Conservation (phyloP, 352 stramenopile species). For the Pythium phragmiticola region DNA sequence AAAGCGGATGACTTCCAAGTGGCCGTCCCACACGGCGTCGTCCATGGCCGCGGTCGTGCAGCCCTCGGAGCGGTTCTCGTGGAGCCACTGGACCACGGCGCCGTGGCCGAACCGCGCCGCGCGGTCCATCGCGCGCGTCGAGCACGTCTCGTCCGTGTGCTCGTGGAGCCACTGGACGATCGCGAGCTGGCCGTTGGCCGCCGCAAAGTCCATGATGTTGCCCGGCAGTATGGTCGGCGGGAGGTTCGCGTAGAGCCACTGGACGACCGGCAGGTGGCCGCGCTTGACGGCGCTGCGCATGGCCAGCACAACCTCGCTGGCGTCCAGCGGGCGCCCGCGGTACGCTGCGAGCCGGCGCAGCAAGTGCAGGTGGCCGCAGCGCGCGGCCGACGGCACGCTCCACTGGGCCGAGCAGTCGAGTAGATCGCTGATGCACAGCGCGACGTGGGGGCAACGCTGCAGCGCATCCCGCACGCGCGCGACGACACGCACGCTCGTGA, state of each 20-base stretch:
- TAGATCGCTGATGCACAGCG: conserved; percentile 43
- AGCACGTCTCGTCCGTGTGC: conserved; percentile 67
- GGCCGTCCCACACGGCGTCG: conserved; percentile 59
- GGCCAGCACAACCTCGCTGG: conserved; percentile 63
- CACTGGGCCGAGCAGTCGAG: conserved; percentile 60
- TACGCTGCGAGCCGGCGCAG: conserved; percentile 44
- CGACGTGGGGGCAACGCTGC: conserved; percentile 45
- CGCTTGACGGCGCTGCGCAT: conserved; percentile 67
- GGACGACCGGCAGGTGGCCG: conserved; percentile 56
- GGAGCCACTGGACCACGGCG: conserved; percentile 72
- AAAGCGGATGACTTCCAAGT: conserved; percentile 69
- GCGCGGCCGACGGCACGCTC: conserved; percentile 57
- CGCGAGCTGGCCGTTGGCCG: conserved; percentile 59
- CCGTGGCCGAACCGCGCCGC: conserved; percentile 67
- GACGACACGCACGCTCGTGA: conserved; percentile 45
- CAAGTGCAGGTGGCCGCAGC: conserved; percentile 49
- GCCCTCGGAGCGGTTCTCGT: conserved; percentile 57
- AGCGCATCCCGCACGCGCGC: conserved; percentile 46
- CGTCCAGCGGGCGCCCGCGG: conserved; percentile 34
- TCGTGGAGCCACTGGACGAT: conserved; percentile 75
- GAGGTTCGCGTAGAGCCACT: conserved; percentile 63
- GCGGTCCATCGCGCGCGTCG: conserved; percentile 75
- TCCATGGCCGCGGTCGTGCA: conserved; percentile 77
- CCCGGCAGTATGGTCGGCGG: conserved; percentile 52
- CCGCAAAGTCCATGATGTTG: conserved; percentile 81